Base-by-base conservation (phyloP, 306 rosid genomes). In the Pachyrhizus erosus region DNA sequence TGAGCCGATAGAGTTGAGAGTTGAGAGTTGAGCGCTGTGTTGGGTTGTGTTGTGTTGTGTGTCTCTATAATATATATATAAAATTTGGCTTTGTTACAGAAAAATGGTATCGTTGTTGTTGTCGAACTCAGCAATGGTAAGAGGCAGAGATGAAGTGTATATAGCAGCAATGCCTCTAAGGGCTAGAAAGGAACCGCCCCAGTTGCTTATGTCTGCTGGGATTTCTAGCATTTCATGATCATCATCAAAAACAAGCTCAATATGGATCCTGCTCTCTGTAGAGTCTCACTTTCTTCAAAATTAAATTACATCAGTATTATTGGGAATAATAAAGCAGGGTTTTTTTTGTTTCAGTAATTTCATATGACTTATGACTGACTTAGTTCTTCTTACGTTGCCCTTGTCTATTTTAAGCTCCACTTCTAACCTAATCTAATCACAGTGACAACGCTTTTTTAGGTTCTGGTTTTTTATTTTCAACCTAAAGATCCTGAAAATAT, bases 101-200 rank as follows among this genome's bases (percentile, higher is more conserved):
- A 43, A 65, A 92, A 11, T 91, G 97, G 87, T 83, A 3, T 57
- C 87, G 10, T 27, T 76, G 39, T n/a, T n/a, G n/a, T 39, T 83
- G 2, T 52, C 83, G 5, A 89, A 80, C 15, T 42, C 90, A 48
- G 70, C 75, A 49, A 62, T 76, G 51, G 5, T 77, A 13, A 84
- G 77, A 17, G 87, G 88, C 9, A 85, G 89, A 80, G 93, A 95
- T 10, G 89, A 90, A 58, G 96, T 96, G 23, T 93, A 93, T 18
- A 98, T 96, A 11, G 96, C 98, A 23, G 87, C 97, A 68, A 86
- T 93, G 85, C 92, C 98, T 75, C 85, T 96, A 31, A 89, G 93
- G 79, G 98, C 97, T 79, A n/a, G 89, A 52, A 96, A 89, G 81
- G 99, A 98, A 73, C 97, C 96, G 57, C 87, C 98, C 31, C 98